Percentiles rank a stretch among this genome's conserved stretches.
These are phyloP conservation scores for Penicillium angulare DNA, from an alignment of 495 filamentous ascomycete genomes.

Conservation along the genomic window DNA sequence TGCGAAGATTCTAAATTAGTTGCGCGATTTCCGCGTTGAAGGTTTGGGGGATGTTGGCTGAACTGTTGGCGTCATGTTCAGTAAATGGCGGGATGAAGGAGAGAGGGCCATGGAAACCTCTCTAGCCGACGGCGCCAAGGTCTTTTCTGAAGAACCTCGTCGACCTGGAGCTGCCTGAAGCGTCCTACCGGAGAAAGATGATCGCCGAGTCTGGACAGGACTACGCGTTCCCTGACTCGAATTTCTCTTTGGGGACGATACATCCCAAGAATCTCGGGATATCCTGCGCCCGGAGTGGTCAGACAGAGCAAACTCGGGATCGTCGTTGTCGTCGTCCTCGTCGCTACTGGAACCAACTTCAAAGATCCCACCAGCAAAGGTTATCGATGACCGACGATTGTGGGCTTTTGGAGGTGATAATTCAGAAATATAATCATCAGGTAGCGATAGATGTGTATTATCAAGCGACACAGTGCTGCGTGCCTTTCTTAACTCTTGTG, in stretches of 20 bases:
- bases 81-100: conserved; percentile 26
- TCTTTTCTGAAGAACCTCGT: conserved; percentile 17
- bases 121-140: conserved; percentile 11
- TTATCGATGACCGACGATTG: conserved; percentile 19
- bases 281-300: conserved; percentile 1
- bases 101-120: conserved; percentile 29
- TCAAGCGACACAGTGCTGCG: conserved; percentile 36
- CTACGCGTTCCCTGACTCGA: conserved; percentile 6
- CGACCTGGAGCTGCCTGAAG: conserved; percentile 8
- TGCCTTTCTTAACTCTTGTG: conserved; percentile 26
- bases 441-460: conserved; percentile 13
- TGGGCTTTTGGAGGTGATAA: conserved; percentile 12
- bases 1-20: conserved; percentile 1
- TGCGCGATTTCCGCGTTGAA: conserved; percentile 11
- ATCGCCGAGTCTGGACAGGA: conserved; percentile 21
- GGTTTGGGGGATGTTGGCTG: conserved; percentile 20
- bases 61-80: conserved; percentile 30
- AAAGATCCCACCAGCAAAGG: conserved; percentile 11
- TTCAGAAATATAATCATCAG: conserved; percentile 10
- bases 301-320: conserved; percentile 4
- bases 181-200: conserved; percentile 18
- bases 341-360: conserved; percentile 26
- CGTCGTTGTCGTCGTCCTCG: conserved; percentile 19
- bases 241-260: conserved; percentile 6
- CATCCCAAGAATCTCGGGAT: conserved; percentile 18